Conservation (phyloP, 352 stramenopile species). For the Lagenidium giganteum region DNA sequence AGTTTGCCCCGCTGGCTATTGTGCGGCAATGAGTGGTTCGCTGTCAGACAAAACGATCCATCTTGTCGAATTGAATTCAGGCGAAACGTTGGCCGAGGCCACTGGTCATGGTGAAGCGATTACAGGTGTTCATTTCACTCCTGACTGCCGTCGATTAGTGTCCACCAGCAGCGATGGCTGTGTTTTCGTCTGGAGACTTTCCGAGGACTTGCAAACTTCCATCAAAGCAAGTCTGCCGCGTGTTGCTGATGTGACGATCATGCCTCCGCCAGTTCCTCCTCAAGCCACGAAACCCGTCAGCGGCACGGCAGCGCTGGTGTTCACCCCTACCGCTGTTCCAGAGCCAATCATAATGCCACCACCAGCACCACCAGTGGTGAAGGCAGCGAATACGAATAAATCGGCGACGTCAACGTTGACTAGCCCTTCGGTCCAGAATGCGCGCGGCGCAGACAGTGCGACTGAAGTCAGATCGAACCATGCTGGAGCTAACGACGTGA, state of each 20-base stretch:
- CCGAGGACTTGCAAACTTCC: conserved; percentile 60
- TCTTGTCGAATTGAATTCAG: conserved; percentile 77
- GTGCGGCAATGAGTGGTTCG: conserved; percentile 78
- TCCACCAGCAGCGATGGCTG: conserved; percentile 80
- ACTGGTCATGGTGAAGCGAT: conserved; percentile 82
- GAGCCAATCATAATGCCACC: conserved; percentile 27
- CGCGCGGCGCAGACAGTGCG: too few species aligned
- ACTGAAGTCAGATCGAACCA: conserved; percentile 5
- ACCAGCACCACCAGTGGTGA: conserved; percentile 17
- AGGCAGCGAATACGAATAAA: conserved; percentile 12
- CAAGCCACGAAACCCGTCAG: conserved; percentile 3
- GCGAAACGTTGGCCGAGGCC: conserved; percentile 70
- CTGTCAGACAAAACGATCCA: conserved; percentile 81
- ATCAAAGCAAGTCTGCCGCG: conserved; percentile 56
- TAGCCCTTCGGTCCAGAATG: neutral
- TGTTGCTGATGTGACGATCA: conserved; percentile 22
- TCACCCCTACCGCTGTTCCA: too few species aligned
- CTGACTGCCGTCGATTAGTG: conserved; percentile 82
- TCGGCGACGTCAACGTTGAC: neutral
- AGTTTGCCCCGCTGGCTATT: conserved; percentile 59
- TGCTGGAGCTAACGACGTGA: neutral
- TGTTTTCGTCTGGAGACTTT: conserved; percentile 86
- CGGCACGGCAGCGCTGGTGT: conserved; percentile 12
- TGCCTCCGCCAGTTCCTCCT: conserved; percentile 21
- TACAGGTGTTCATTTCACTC: conserved; percentile 80